Base-by-base conservation (phyloP, 139 green algal species). In the Chlorella ohadii region DNA sequence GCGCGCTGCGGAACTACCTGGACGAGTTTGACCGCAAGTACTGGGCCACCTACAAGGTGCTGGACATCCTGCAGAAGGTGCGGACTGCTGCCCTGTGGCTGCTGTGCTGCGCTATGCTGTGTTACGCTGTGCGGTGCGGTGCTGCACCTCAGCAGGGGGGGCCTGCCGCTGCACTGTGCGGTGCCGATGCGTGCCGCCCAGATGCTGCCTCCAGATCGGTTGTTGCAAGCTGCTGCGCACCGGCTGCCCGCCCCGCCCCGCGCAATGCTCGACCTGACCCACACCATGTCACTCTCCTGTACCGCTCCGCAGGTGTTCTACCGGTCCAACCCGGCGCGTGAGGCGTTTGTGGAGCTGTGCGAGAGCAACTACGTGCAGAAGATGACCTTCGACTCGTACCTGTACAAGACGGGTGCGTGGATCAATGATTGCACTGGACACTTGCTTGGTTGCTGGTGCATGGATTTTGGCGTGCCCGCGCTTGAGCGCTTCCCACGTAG, bases 11-110 rank as follows among this genome's bases (percentile, higher is more conserved):
- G 57, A 80, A 88, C 55, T 99, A 99, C 94, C 89, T 99, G 22
- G 93, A 98, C 93, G 97, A 98, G 92, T 99, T 91, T 88, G 97
- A 99, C 94, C 91, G 91, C 82, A 98, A 99, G 94, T 99, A 99
- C 94, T 99, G 97, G 97, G 85, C 95, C 88, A 99, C 97, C 56
- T 99, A 99, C 97, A 99, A 99, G 95, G 97, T 99, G 59, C 93
- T 99, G 79, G 97, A 99, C 93, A 99, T 99, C 93, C 92, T 99
- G 85, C 97, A 99, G 94, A 99, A 99, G 95, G 94, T 99, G 51
- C 98, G 98, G 91, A 95, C 44, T 55, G 44, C 7, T 11, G 44
- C 44, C 44, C n/a, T n/a, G n/a, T n/a, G n/a, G n/a, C n/a, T n/a
- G n/a, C n/a, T n/a, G 44, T 6, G 44, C 6, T 55, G 44, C 11